phyloP scores from a whole-genome alignment of 768 basidiomycete genomes.

The Tephrocybe sp. region DNA sequence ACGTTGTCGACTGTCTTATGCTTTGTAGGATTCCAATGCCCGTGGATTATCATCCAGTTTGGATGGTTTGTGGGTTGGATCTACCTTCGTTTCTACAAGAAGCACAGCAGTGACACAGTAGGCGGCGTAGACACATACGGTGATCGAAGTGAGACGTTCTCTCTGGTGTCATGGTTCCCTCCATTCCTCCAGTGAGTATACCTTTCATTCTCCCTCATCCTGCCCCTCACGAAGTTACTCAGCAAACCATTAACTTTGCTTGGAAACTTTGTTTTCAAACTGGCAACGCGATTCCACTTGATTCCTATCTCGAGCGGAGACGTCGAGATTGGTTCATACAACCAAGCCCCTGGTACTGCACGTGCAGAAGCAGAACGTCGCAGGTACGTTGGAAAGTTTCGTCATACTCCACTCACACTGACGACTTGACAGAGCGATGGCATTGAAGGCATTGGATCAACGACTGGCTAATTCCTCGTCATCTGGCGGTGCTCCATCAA shows the following conservation, averaged over 20 bases:
- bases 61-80: conserved; percentile 98
- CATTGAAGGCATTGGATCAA: conserved; percentile 95
- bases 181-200: conserved; percentile 83
- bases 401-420: neutral
- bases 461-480: conserved; percentile 70
- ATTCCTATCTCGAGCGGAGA: conserved; percentile 66
- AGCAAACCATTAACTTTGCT: conserved; percentile 72
- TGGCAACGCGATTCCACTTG: conserved; percentile 69
- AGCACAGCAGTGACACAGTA: conserved; percentile 62
- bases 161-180: conserved; percentile 95
- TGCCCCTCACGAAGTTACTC: neutral
- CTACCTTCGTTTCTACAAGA: conserved; percentile 97
- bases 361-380: conserved; percentile 96
- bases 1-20: conserved; percentile 85
- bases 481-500: conserved; percentile 34
- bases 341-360: conserved; percentile 78
- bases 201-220: neutral
- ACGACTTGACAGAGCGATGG: conserved; percentile 71
- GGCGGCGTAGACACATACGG: conserved; percentile 75
- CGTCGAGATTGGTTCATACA: conserved; percentile 70
- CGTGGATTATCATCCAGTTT: conserved; percentile 94
- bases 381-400: conserved; percentile 50
- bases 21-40: conserved; percentile 80
- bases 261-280: conserved; percentile 63
- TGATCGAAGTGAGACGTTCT: conserved; percentile 95